Evolutionary conservation across 495 filamentous ascomycete genomes (phyloP), one percentile per base, ranked within the genome.

Genomic region (Chaetomium fimeti): DNA sequence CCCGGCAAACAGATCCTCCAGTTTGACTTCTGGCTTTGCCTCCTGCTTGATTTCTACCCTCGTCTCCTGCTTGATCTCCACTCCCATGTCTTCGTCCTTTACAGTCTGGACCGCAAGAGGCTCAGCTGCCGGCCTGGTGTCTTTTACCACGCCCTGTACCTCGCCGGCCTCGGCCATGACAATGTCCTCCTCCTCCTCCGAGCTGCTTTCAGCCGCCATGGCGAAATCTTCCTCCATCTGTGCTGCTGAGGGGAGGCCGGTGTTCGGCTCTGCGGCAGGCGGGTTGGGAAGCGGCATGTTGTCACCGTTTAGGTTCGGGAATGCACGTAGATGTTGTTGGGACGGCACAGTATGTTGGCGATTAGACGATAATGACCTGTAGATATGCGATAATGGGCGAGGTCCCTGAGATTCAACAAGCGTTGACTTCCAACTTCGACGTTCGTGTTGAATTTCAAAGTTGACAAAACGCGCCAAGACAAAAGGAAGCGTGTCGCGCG

Each of bases 1-100:
- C 61, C 89, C 89, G 40, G 87, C 85, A 68, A 96, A 94, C 40
- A 96, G 73, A 42, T 93, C 89, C 56, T 95, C 92, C 22, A 97
- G 75, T 49, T 89, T 91, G 22, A 89, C 80, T n/a, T 84, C 76
- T 45, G 60, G 16, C n/a, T 69, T 71, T 47, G 77, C 65, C 40
- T 67, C 64, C 59, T 69, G 65, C 58, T 72, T 63, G 24, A 65
- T 47, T 42, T 72, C 48, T 42, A 45, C 20, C n/a, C 13, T 11
- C 27, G 45, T 48, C 47, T 66, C 58, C 2, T 40, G 32, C 32
- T 36, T 63, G 24, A 65, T 47, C 45, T 73, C 48, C 42, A 53
- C 27, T n/a, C 20, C 15, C 28, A 53, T 48, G 47, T 66, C 53
- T 5, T 40, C 40, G 2, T 66, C 63, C 51, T 45, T 4, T 9